These are phyloP conservation scores for Panaeolus papilionaceus DNA, from an alignment of 768 basidiomycete genomes.

Conservation along the genomic window DNA sequence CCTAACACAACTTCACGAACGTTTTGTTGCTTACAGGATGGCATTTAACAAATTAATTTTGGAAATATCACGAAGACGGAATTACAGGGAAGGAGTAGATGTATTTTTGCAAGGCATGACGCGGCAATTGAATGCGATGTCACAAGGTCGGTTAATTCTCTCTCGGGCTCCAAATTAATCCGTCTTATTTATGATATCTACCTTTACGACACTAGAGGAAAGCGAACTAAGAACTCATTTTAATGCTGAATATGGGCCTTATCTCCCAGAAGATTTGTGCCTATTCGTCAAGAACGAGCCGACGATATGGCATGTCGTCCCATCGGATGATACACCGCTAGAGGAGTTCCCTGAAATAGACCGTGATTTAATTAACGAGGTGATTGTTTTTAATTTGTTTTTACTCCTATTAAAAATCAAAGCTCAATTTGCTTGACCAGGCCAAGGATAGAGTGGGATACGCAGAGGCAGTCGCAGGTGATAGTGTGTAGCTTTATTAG, in stretches of 20 bases:
- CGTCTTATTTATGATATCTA: slow-evolving; percentile 17
- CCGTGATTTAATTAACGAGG: slow-evolving; percentile 62
- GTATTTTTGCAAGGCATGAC: slow-evolving; percentile 71
- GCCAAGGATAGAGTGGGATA: slow-evolving; percentile 32
- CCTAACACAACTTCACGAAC: slow-evolving; percentile 68
- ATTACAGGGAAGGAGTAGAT: slow-evolving; percentile 71
- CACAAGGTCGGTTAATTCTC: slow-evolving; percentile 56
- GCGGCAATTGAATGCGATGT: slow-evolving; percentile 66
- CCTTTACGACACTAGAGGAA: slow-evolving; percentile 59
- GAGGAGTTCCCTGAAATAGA: slow-evolving; percentile 72
- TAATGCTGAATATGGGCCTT: slow-evolving; percentile 73
- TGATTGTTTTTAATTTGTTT: slow-evolving; percentile 29
- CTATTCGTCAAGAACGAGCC: slow-evolving; percentile 77
- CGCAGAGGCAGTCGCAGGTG: slow-evolving; percentile 17
- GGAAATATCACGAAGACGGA: slow-evolving; percentile 72
- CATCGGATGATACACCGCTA: slow-evolving; percentile 56
- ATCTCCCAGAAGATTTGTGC: slow-evolving; percentile 83
- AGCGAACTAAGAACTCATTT: slow-evolving; percentile 66
- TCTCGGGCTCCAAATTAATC: neutral
- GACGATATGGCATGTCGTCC: slow-evolving; percentile 72
- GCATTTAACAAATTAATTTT: slow-evolving; percentile 78
- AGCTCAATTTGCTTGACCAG: slow-evolving; percentile 21
- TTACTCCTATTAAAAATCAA: neutral
- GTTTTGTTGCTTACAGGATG: slow-evolving; percentile 70
- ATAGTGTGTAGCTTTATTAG: slow-evolving; percentile 23